Evolutionary conservation across 257 asterid species (phyloP).

Genomic region (Solanum tarijense): DNA sequence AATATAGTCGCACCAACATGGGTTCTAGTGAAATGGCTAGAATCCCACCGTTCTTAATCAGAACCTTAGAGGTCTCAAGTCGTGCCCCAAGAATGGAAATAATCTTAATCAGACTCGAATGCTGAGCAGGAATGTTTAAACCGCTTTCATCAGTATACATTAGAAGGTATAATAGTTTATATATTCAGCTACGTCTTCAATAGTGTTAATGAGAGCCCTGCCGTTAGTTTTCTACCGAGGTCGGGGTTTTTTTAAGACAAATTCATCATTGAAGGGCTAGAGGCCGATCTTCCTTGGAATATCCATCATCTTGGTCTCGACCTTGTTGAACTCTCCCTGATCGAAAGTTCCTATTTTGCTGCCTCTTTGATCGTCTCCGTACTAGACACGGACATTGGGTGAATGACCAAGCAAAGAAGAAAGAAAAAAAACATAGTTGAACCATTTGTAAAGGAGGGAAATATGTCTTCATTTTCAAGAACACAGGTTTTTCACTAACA

Average conservation of each 20-base stretch:
- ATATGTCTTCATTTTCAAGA: background rate
- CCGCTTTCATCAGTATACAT: no score
- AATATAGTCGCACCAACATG: background rate
- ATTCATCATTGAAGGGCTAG: no score
- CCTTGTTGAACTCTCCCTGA: no score
- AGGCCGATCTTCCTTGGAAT: no score
- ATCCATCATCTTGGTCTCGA: no score
- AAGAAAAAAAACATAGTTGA: background rate
- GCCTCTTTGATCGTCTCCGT: no score
- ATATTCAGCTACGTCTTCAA: no score
- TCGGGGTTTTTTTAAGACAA: no score
- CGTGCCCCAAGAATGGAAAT: background rate
- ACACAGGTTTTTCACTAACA: background rate
- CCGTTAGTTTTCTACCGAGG: no score
- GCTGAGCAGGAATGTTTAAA: background rate
- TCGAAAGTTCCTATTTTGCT: no score
- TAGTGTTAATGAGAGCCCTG: no score
- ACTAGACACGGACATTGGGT: background rate
- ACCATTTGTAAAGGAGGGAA: background rate
- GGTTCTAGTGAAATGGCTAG: background rate
- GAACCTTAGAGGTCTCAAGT: background rate
- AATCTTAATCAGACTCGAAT: background rate
- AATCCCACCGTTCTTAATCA: background rate
- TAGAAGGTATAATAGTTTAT: no score
- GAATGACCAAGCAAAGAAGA: background rate